A percentile compares a stretch with the other conserved stretches of the same genome.
Conservation (phyloP, 495 filamentous ascomycete genomes). For the Hyaloscypha bicolor region DNA sequence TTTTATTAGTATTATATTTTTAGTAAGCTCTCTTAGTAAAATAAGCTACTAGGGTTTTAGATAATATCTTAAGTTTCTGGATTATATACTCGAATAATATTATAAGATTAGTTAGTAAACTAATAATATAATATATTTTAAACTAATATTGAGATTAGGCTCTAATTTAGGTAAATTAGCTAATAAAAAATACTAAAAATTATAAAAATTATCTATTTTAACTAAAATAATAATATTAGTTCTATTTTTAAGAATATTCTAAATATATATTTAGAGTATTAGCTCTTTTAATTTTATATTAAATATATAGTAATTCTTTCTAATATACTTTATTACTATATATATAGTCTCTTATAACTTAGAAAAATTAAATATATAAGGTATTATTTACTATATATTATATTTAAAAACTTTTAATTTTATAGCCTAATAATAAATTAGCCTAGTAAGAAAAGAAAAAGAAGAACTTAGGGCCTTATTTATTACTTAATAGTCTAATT, state of each 20-base stretch:
- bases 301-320: not conserved
- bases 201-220: not conserved
- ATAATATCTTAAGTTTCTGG: no score
- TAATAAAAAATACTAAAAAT: not conserved
- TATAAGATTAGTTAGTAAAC: no score
- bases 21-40: no score
- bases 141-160: not conserved
- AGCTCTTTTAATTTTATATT: not conserved
- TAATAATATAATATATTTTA: no score
- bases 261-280: not conserved
- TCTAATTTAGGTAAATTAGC: not conserved
- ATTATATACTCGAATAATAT: no score
- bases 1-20: no score
- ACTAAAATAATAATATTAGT: not conserved
- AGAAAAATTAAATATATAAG: not conserved
- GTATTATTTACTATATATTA: not conserved
- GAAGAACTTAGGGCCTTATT: not conserved
- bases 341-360: not conserved
- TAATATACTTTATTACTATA: not conserved
- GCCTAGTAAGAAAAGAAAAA: not conserved
- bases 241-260: not conserved
- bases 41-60: no score
- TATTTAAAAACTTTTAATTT: not conserved
- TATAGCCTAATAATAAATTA: slow-evolving; percentile 1
- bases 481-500: not conserved